Percentiles rank a stretch among this genome's conserved stretches.
These are phyloP conservation scores for Apium graveolens DNA, from an alignment of 129 eudicot species.

Conservation along the genomic window DNA sequence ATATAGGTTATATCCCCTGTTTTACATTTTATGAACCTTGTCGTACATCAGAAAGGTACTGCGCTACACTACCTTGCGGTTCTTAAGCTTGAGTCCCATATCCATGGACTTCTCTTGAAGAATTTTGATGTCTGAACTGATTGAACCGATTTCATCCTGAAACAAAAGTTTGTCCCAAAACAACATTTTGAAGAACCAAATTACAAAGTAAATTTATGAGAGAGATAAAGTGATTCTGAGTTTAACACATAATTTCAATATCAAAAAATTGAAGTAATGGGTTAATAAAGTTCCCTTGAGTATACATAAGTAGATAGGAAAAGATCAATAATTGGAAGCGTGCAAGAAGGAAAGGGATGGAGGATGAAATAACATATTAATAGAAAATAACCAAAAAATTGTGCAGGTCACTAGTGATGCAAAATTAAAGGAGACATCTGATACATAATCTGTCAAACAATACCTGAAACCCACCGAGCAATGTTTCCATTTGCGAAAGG, in stretches of 20 bases:
- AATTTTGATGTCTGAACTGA: conserved; percentile 91
- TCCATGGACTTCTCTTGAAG: conserved; percentile 98
- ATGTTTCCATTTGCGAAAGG: conserved; percentile 90
- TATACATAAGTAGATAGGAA: neutral
- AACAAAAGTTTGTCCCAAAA: conserved; percentile 7
- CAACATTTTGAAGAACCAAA: neutral
- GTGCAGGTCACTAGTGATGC: neutral
- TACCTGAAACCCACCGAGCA: conserved; percentile 98
- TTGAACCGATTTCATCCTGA: conserved; percentile 93
- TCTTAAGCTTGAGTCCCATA: conserved; percentile 95
- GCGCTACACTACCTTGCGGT: conserved; percentile 68
- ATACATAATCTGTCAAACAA: neutral
- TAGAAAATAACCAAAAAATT: neutral
- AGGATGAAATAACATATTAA: neutral
- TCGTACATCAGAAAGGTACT: neutral
- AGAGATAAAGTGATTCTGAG: neutral
- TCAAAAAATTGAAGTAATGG: neutral
- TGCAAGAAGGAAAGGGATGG: conserved; percentile 2
- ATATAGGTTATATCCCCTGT: neutral
- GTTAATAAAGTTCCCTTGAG: neutral
- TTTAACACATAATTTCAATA: neutral
- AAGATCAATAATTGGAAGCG: neutral
- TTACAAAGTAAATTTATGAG: neutral
- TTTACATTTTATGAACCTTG: neutral
- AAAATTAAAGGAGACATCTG: neutral